Percentiles rank a stretch among this genome's conserved stretches.
Conservation (phyloP, 1,139 yeast species). For the Blastobotrys apis region DNA sequence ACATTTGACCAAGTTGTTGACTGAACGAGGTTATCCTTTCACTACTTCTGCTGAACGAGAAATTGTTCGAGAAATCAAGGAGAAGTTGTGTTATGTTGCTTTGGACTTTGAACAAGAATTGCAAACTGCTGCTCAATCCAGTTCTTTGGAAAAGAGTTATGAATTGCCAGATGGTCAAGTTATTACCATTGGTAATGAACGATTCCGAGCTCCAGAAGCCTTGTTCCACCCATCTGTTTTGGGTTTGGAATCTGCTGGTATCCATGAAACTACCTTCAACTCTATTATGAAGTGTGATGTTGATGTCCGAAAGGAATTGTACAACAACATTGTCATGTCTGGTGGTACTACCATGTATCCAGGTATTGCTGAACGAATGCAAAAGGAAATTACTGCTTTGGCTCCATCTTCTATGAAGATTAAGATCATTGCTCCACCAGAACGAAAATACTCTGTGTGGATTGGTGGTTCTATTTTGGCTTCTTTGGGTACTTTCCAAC, state of each 20-base stretch:
- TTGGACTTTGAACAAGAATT: constrained; percentile 96
- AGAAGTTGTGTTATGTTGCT: constrained; percentile 97
- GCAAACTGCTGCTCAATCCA: constrained; percentile 98
- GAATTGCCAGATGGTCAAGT: constrained; percentile 99
- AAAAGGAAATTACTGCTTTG: constrained; percentile 98
- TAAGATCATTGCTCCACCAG: constrained; percentile 99
- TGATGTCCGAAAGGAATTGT: constrained; percentile 98
- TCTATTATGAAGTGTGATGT: constrained; percentile 99
- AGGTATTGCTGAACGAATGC: constrained; percentile 99
- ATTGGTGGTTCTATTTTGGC: constrained; percentile 99
- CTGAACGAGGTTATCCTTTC: constrained; percentile 99
- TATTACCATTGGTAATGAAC: constrained; percentile 98
- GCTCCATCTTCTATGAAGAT: constrained; percentile 99
- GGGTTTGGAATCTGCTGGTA: constrained; percentile 98
- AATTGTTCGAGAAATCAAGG: constrained; percentile 99
- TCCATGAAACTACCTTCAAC: constrained; percentile 99
- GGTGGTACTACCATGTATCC: constrained; percentile 99
- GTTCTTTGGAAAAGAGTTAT: constrained; percentile 96
- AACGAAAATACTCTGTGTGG: constrained; percentile 99
- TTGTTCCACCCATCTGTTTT: constrained; percentile 97
- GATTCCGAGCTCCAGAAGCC: constrained; percentile 99
- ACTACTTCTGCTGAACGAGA: constrained; percentile 99
- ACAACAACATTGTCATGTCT: constrained; percentile 98
- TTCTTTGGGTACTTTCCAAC: constrained; percentile 96
- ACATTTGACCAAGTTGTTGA: constrained; percentile 95